Evolutionary conservation across 225 moss, liverwort and hornwort genomes (phyloP).

Genomic region (Pseudisothecium myosuroides): DNA sequence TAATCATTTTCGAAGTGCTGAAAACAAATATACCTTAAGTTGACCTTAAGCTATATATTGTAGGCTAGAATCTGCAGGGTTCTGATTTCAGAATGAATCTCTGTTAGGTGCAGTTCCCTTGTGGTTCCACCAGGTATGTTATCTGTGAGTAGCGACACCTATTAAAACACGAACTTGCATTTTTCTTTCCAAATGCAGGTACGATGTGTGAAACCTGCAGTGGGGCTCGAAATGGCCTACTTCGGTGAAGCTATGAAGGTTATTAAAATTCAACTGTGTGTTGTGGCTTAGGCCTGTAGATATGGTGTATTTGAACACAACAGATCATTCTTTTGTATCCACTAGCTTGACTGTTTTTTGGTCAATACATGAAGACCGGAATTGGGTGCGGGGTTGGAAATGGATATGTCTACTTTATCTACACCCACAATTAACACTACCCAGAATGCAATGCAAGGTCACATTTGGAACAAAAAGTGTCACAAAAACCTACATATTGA

Average conservation of each 20-base stretch:
- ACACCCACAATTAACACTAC: too few species aligned
- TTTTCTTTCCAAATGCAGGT: slow-evolving; percentile 37
- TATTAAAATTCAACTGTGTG: slow-evolving; percentile 1
- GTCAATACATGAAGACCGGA: too few species aligned
- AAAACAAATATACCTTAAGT: too few species aligned
- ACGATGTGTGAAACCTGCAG: slow-evolving; percentile 82
- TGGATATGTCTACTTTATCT: too few species aligned
- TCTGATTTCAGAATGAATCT: not conserved
- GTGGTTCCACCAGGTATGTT: not conserved
- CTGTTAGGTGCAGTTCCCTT: not conserved
- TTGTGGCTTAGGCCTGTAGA: not conserved
- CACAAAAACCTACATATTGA: too few species aligned
- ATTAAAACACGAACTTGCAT: not conserved
- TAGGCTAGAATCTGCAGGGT: not conserved
- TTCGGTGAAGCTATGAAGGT: slow-evolving; percentile 66
- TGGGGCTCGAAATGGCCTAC: slow-evolving; percentile 87
- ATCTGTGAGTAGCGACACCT: not conserved
- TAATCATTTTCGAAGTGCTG: not conserved
- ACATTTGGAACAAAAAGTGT: too few species aligned
- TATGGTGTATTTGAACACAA: not conserved
- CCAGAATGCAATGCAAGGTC: too few species aligned
- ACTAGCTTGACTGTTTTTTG: not conserved
- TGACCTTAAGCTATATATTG: too few species aligned
- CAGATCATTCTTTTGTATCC: not conserved
- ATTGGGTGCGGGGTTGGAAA: too few species aligned